These are phyloP conservation scores for Cytospora chrysosperma DNA, from an alignment of 2,329 filamentous ascomycete genomes.

Conservation along the genomic window DNA sequence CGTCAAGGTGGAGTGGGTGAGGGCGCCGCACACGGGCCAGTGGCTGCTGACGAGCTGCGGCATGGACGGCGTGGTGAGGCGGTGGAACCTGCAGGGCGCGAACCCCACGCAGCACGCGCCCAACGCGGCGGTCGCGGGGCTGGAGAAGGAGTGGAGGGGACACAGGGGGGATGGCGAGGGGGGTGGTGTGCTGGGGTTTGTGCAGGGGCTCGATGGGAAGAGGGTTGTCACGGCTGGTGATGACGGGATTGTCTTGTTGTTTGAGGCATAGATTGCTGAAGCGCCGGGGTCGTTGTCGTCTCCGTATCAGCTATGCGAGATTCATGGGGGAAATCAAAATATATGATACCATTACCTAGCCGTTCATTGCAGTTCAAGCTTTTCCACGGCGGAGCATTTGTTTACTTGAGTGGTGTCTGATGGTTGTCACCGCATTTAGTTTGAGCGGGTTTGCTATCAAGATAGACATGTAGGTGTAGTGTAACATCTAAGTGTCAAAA, in stretches of 20 bases:
- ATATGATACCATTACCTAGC: not conserved
- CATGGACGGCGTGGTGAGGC: slow-evolving; percentile 84
- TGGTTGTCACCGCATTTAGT: too few species aligned
- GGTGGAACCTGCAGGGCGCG: slow-evolving; percentile 76
- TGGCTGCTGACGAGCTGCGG: slow-evolving; percentile 85
- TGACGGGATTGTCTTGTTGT: slow-evolving; percentile 70
- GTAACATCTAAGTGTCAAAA: too few species aligned
- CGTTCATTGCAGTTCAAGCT: not conserved
- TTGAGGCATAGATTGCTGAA: slow-evolving; percentile 48
- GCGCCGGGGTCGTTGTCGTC: not conserved
- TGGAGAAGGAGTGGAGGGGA: slow-evolving; percentile 86
- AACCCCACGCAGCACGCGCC: slow-evolving; percentile 28
- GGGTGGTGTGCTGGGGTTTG: slow-evolving; percentile 87
- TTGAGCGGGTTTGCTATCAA: too few species aligned
- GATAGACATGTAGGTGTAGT: too few species aligned
- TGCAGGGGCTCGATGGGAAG: slow-evolving; percentile 73
- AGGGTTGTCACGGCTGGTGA: slow-evolving; percentile 87
- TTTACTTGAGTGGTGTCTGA: too few species aligned
- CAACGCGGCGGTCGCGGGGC: slow-evolving; percentile 59
- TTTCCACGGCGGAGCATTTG: too few species aligned
- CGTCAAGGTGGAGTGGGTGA: slow-evolving; percentile 88
- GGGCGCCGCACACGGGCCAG: slow-evolving; percentile 38
- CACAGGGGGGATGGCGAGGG: slow-evolving; percentile 82
- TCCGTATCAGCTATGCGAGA: not conserved
- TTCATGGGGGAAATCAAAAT: not conserved